phyloP scores from a whole-genome alignment of 2,329 filamentous ascomycete genomes.

The Colletotrichum simmondsii region DNA sequence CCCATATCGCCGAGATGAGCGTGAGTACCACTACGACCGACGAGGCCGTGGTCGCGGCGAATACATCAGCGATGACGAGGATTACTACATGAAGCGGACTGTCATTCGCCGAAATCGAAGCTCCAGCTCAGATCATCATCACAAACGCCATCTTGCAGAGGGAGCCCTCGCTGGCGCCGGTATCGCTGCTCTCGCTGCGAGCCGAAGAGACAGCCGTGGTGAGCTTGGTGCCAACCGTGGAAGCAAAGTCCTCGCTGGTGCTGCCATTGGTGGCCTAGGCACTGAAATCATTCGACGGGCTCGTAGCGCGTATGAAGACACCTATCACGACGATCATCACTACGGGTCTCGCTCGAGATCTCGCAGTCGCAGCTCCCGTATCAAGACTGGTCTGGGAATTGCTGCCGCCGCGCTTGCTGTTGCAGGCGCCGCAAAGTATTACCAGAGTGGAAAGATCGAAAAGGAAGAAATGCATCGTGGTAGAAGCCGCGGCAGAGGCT shows the following conservation, averaged over 20 bases:
- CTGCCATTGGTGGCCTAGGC: conserved; percentile 71
- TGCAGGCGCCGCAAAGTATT: conserved; percentile 73
- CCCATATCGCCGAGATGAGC: conserved; percentile 40
- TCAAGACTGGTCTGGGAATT: conserved; percentile 71
- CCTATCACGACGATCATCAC: conserved; percentile 52
- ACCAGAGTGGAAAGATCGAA: conserved; percentile 68
- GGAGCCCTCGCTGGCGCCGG: conserved; percentile 74
- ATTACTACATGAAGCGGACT: conserved; percentile 56
- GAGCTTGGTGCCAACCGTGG: conserved; percentile 63
- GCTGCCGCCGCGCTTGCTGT: conserved; percentile 73
- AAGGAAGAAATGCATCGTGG: conserved; percentile 69
- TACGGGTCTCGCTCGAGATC: conserved; percentile 50
- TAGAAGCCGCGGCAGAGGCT: conserved; percentile 60
- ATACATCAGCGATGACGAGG: conserved; percentile 51
- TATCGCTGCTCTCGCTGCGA: conserved; percentile 67
- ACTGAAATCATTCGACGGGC: conserved; percentile 71
- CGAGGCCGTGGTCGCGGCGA: conserved; percentile 47
- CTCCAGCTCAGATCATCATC: conserved; percentile 58
- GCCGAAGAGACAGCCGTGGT: conserved; percentile 62
- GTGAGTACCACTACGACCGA: conserved; percentile 44
- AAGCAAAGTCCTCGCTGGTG: conserved; percentile 69
- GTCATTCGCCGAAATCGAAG: conserved; percentile 63
- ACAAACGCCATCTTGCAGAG: conserved; percentile 70
- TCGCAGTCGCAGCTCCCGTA: conserved; percentile 48
- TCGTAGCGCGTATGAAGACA: conserved; percentile 65